Evolutionary conservation across 2,329 filamentous ascomycete genomes (phyloP), one percentile per base, ranked within the genome.

Genomic region (Neocatenulostroma microsporum): DNA sequence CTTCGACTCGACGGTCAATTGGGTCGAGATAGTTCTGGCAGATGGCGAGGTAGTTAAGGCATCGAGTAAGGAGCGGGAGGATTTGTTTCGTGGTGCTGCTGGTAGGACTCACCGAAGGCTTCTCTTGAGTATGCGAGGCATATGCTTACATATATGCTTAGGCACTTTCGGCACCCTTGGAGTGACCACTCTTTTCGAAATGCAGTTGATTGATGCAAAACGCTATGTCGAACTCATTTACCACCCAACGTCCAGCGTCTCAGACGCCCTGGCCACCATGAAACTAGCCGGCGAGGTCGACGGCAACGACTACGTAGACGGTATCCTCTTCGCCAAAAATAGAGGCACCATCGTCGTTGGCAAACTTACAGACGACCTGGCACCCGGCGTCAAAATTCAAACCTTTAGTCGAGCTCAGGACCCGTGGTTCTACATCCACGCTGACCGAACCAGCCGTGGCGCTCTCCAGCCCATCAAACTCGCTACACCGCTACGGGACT

Each of bases 401-500:
- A 51, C 51, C 0, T 82, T 84, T 56, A 72, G 70, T n/a, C 64
- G 71, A 9, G 62, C 72, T 0, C 57, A 56, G 3, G 82, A 87
- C 46, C 75, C 78, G 0, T 87, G 82, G 83, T 84, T 84, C 53
- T 86, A 84, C 41, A 62, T 85, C 3, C 80, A 82, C 45, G 80
- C 73, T 1, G 60, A 74, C 45, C 57, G 67, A n/a, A 45, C 47
- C 5, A 47, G n/a, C n/a, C n/a, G n/a, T n/a, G 21, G 18, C 7
- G 5, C 12, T 14, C n/a, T 21, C 14, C 30, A 36, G 3, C 40
- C 46, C 4, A 31, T 42, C 4, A 52, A 46, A 7, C 68, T 72
- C 45, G 49, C 54, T 2, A 62, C 72, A 1, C 70, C 70, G 1
- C 48, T 71, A 0, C 55, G 59, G 5, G 69, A 73, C 30, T 78